These are phyloP conservation scores for Styphnolobium japonicum DNA, from an alignment of 306 rosid genomes.

Conservation along the genomic window DNA sequence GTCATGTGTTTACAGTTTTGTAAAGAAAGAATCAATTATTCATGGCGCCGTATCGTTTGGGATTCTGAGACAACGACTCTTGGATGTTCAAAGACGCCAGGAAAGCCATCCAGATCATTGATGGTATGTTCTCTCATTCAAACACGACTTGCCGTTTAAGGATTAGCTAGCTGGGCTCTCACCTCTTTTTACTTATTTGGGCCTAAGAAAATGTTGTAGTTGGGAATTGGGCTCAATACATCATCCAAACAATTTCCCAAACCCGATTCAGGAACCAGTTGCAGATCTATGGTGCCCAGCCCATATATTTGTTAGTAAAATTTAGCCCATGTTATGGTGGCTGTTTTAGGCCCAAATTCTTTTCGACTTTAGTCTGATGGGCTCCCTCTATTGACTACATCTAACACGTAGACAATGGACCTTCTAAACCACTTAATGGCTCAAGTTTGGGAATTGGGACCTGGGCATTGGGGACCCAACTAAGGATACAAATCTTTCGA, in stretches of 20 bases:
- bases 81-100: neutral
- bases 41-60: neutral
- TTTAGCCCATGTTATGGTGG: neutral
- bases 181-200: neutral
- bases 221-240: neutral
- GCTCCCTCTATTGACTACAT: neutral
- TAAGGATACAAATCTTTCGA: no score
- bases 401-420: neutral
- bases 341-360: neutral
- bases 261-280: neutral
- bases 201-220: neutral
- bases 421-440: neutral
- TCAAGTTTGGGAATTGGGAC: neutral
- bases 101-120: neutral
- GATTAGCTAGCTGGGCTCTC: neutral
- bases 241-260: neutral
- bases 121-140: neutral
- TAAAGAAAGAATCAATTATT: slow-evolving; percentile 1
- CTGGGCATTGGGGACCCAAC: neutral
- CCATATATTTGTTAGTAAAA: neutral
- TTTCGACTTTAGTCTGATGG: neutral
- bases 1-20: neutral
- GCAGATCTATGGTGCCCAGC: neutral
- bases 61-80: neutral
- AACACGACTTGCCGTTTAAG: neutral